Evolutionary conservation across 75 land plant genomes (phyloP), one percentile per base, ranked within the genome.

Genomic region (Cunninghamia lanceolata): DNA sequence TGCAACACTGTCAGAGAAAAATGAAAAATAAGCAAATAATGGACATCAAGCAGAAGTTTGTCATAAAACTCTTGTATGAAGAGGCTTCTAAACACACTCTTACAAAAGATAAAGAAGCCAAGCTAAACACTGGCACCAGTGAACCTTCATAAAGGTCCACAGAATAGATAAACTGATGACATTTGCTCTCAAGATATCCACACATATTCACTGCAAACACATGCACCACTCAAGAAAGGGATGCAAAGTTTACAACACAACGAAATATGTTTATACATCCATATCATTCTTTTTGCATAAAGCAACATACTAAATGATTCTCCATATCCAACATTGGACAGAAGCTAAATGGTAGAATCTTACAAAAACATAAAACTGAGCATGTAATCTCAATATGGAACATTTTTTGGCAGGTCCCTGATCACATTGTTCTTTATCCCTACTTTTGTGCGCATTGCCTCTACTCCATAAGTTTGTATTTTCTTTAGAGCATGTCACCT

Each of bases 341-440:
- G 16, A 73, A 32, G 32, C 36, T 34, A 13, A 9, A 73, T 73
- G 15, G 15, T 14, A 34, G 16, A 32, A 73, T 32, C 34, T 28
- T 73, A 73, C 75, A 34, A 73, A n/a, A n/a, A n/a, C n/a, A n/a
- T n/a, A n/a, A n/a, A 13, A 73, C 38, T 34, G 75, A 73, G 16
- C 34, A 34, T 0, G 13, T 73, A 10, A 73, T 73, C 75, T 89
- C 89, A 96, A 88, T 94, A 85, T 59, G 95, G 88, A 50, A 94
- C 95, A 87, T 98, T 98, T 85, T 93, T 98, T 0, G 99, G 99
- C 16, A 98, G 93, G 84, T 95, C 93, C 70, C 95, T 88, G 46
- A 94, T 96, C 43, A 96, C 94, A 86, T 98, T 98, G 80, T 89
- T 95, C 93, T 94, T 98, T 90, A 98, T 90, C 2, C 95, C 99